Base-by-base conservation (phyloP, 805 yeast species). In the Monosporozyma unispora region DNA sequence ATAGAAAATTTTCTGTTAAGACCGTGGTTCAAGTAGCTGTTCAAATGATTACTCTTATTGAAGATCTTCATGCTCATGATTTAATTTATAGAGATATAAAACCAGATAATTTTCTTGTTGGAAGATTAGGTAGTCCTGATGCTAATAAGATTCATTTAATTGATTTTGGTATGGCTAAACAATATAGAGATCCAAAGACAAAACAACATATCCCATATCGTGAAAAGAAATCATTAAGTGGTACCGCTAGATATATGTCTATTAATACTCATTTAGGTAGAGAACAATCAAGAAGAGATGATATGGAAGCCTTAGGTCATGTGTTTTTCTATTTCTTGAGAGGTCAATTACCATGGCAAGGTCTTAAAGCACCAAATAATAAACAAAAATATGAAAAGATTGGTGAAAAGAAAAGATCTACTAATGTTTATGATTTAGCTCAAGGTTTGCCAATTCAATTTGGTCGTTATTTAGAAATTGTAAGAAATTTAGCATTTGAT, bases 91-190 rank as follows among this genome's bases (percentile, higher is more conserved):
- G 99, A 62, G 99, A 93, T 69, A 93, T 93, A 68, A 93, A 93
- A 68, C 99, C 99, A 0, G 99, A 93, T 67, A 93, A 93, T 71
- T 93, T 93, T 59, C 75, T 93, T 56, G 87, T 93, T 60, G 98
- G 98, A 16, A 80, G 89, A 62, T 95, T 93, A 11, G 85, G 83
- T 42, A 77, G 88, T 40, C 80, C 86, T 12, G 86, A 87, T 59
- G 95, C 90, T 50, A 89, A 90, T 64, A 76, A 78, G 50, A 87
- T 93, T 47, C 89, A 87, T 69, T 75, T 93, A 54, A 95, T 93
- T 49, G 99, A 93, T 70, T 93, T 93, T 66, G 99, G 99, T 55
- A 93, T 93, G 98, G 98, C 98, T 28, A 93, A 93, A 69, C 95
- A 87, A 63, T 93, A 90, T 70, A 81, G 98, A 64, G 99, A 93